Conservation (phyloP, 2,329 filamentous ascomycete species). For the Pseudogymnoascus verrucosus region DNA sequence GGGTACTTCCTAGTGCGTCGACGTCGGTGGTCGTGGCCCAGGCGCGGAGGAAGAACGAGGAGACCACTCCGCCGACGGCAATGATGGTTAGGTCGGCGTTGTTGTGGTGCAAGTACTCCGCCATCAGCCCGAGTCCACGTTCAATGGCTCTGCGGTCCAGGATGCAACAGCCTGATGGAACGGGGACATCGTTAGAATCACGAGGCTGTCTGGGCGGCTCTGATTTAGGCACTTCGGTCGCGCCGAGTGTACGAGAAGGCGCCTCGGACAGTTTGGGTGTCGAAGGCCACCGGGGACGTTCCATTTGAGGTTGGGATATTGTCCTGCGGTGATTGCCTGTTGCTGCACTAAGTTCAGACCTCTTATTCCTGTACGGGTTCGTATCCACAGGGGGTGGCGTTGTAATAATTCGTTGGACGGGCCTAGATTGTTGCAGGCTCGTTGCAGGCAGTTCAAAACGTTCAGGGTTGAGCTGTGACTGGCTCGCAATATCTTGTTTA, state of each 20-base stretch:
- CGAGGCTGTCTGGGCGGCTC: neutral
- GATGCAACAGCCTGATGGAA: neutral
- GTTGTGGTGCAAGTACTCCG: neutral
- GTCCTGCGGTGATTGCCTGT: neutral
- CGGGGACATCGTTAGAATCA: neutral
- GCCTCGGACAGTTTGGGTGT: neutral
- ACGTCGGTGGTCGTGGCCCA: neutral
- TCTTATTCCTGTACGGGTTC: neutral
- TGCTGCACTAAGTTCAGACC: neutral
- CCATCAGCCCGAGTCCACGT: neutral
- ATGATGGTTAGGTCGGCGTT: neutral
- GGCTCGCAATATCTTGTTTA: neutral
- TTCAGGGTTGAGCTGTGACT: neutral
- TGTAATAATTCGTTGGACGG: neutral
- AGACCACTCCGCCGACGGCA: neutral
- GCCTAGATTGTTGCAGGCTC: neutral
- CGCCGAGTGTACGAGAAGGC: neutral
- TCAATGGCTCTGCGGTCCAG: neutral
- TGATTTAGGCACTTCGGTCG: neutral
- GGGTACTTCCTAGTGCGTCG: neutral
- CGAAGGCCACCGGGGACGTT: neutral
- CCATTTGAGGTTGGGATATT: neutral
- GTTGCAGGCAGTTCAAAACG: neutral
- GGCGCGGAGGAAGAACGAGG: neutral
- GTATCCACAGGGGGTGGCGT: neutral